A percentile compares a stretch with the other conserved stretches of the same genome.
Conservation (phyloP, 768 basidiomycete genomes). For the Tylopilus vinaceipallidus region DNA sequence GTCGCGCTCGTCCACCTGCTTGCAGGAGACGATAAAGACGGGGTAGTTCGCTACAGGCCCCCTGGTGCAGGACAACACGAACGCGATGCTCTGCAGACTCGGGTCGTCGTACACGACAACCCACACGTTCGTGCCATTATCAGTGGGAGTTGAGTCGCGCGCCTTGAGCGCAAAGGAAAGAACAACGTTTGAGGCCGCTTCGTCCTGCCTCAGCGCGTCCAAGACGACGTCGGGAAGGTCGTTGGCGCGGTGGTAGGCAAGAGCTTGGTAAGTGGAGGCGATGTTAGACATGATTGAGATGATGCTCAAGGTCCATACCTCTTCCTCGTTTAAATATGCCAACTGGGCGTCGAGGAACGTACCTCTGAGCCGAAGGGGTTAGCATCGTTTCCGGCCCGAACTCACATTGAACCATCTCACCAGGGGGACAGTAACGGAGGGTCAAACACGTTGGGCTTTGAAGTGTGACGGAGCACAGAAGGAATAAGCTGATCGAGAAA, state of each 20-base stretch:
- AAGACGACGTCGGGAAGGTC: slow-evolving; percentile 29
- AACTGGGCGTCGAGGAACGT: background rate
- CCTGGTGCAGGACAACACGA: slow-evolving; percentile 57
- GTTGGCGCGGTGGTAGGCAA: background rate
- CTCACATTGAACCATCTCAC: background rate
- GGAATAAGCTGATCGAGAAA: background rate
- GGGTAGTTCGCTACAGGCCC: slow-evolving; percentile 59
- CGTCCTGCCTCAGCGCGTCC: slow-evolving; percentile 26
- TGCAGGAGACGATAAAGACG: slow-evolving; percentile 36
- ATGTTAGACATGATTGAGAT: slow-evolving; percentile 23
- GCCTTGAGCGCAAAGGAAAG: slow-evolving; percentile 38
- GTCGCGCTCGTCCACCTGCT: slow-evolving; percentile 8
- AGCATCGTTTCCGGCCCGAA: background rate
- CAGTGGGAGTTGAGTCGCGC: background rate
- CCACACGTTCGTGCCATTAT: slow-evolving; percentile 26
- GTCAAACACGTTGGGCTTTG: background rate
- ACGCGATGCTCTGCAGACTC: slow-evolving; percentile 13
- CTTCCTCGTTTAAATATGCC: background rate
- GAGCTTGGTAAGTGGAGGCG: background rate
- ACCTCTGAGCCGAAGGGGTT: background rate
- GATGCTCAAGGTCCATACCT: too few relatives aligned
- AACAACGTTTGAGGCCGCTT: slow-evolving; percentile 39
- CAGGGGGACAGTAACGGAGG: background rate
- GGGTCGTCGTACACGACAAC: slow-evolving; percentile 26
- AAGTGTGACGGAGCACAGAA: background rate